Conservation (phyloP, 2,329 filamentous ascomycete species). For the Colletotrichum chrysophilum region DNA sequence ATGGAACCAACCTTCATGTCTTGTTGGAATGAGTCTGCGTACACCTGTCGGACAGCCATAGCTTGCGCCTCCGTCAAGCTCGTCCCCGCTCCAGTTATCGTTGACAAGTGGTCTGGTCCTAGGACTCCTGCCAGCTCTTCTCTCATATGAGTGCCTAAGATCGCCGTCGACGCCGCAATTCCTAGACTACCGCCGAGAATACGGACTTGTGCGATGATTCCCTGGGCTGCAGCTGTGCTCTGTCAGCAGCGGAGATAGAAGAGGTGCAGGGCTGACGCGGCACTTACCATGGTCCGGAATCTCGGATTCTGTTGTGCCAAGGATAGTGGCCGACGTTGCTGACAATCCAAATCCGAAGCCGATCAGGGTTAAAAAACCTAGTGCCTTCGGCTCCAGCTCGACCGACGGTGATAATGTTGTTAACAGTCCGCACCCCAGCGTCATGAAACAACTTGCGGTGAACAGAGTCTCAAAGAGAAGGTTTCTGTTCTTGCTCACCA, state of each 20-base stretch:
- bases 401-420: conserved; percentile 35
- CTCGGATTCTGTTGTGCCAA: conserved; percentile 46
- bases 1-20: conserved; percentile 53
- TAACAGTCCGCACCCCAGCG: conserved; percentile 52
- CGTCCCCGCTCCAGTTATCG: conserved; percentile 25
- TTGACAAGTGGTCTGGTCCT: conserved; percentile 31
- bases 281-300: conserved; percentile 50
- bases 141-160: conserved; percentile 40
- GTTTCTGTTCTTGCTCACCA: conserved; percentile 46
- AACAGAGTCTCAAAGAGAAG: conserved; percentile 48
- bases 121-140: conserved; percentile 32
- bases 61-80: conserved; percentile 32
- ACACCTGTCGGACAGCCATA: conserved; percentile 39
- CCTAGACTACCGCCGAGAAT: conserved; percentile 60
- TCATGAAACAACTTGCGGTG: conserved; percentile 45
- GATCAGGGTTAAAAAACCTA: conserved; percentile 56
- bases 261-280: not conserved
- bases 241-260: not conserved
- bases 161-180: conserved; percentile 56
- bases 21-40: conserved; percentile 47
- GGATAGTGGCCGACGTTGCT: conserved; percentile 51
- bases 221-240: conserved; percentile 52
- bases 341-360: conserved; percentile 58
- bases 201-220: conserved; percentile 55
- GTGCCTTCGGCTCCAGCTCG: conserved; percentile 46